Percentiles rank a stretch among this genome's conserved stretches.
phyloP scores from a whole-genome alignment of 768 basidiomycete genomes.

The Gloeophyllum trabeum region DNA sequence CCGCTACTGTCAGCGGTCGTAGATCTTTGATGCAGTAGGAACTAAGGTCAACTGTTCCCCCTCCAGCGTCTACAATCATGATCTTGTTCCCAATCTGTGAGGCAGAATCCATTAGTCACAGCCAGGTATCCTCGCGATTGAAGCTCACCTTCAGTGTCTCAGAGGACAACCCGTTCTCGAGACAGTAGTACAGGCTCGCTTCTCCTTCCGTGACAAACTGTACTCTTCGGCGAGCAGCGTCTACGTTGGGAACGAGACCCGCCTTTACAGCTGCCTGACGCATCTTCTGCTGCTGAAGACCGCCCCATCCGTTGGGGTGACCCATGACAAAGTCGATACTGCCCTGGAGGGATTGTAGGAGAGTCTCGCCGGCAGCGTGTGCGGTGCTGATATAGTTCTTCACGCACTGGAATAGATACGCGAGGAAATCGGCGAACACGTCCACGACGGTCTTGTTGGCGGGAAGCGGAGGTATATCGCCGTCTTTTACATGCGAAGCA shows the following conservation, averaged over 20 bases:
- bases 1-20: neutral
- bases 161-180: neutral
- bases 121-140: neutral
- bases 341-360: slow-evolving; percentile 15
- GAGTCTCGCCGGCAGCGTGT: slow-evolving; percentile 7
- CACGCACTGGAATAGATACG: slow-evolving; percentile 15
- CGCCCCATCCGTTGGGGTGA: slow-evolving; percentile 21
- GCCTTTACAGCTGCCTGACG: slow-evolving; percentile 14
- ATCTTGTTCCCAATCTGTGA: neutral
- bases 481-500: neutral
- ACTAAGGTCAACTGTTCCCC: neutral
- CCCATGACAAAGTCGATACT: slow-evolving; percentile 14
- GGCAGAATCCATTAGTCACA: neutral
- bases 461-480: slow-evolving; percentile 11
- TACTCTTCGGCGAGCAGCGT: slow-evolving; percentile 9
- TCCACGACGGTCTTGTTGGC: slow-evolving; percentile 9
- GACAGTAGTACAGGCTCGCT: slow-evolving; percentile 2
- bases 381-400: slow-evolving; percentile 12
- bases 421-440: slow-evolving; percentile 14
- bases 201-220: slow-evolving; percentile 11
- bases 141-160: neutral
- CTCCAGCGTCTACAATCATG: neutral
- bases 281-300: slow-evolving; percentile 17
- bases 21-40: neutral
- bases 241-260: slow-evolving; percentile 10